A percentile compares a stretch with the other conserved stretches of the same genome.
Conservation (phyloP, 306 rosid species). For the Cucumis sativus region Cucumber_9930_V3 NC_026655.2:22584001-22584500, state of each 20-base stretch:
- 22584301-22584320: slow-evolving; percentile 86
- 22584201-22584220: slow-evolving; percentile 61
- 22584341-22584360: slow-evolving; percentile 66
- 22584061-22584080: background rate
- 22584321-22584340: slow-evolving; percentile 83
- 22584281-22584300: slow-evolving; percentile 97
- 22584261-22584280: slow-evolving; percentile 94
- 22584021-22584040: background rate
- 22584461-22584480: background rate
- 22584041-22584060: background rate
- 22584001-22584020: background rate
- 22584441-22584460: background rate
- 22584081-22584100: background rate
- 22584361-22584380: slow-evolving; percentile 29
- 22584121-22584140: background rate
- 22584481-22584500: background rate
- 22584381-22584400: background rate
- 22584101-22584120: background rate
- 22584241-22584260: slow-evolving; percentile 89
- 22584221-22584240: slow-evolving; percentile 82
- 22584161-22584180: slow-evolving; percentile 75
- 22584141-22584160: slow-evolving; percentile 51
- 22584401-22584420: background rate
- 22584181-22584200: slow-evolving; percentile 82
- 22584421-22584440: background rate